Conservation (phyloP, 257 asterid species). For the Fraxinus anomala region DNA sequence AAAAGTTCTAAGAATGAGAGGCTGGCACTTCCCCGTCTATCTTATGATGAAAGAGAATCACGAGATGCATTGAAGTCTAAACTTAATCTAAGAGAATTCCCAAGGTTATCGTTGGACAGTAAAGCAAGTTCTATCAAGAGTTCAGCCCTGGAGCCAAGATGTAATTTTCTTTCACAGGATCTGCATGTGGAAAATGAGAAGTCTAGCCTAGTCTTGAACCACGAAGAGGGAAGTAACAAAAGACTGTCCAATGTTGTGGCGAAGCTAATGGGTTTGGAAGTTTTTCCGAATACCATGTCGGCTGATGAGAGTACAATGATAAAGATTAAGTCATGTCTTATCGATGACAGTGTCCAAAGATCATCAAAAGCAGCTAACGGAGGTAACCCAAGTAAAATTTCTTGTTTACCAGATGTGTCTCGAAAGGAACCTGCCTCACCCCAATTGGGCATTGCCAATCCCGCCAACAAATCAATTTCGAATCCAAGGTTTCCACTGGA, state of each 20-base stretch:
- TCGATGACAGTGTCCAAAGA: constrained; percentile 34
- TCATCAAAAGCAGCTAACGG: constrained; percentile 35
- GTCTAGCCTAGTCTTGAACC: constrained; percentile 27
- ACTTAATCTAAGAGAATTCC: constrained; percentile 63
- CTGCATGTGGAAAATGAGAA: constrained; percentile 37
- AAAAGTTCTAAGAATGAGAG: constrained; percentile 45
- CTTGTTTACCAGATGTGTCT: constrained; percentile 33
- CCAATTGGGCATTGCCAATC: constrained; percentile 34
- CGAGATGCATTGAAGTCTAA: constrained; percentile 47
- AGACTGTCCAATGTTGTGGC: constrained; percentile 71
- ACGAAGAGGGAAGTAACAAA: constrained; percentile 54
- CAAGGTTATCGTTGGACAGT: constrained; percentile 91
- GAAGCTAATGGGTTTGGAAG: constrained; percentile 92
- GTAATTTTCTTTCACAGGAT: constrained; percentile 44
- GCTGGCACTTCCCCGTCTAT: constrained; percentile 61
- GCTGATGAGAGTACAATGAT: constrained; percentile 37
- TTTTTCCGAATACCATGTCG: constrained; percentile 52
- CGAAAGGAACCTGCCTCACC: constrained; percentile 43
- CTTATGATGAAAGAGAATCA: constrained; percentile 81
- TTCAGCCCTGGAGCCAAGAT: constrained; percentile 53
- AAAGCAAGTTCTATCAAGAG: constrained; percentile 56
- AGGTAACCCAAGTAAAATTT: constrained; percentile 37
- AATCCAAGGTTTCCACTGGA: constrained; percentile 71
- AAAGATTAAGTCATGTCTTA: constrained; percentile 28
- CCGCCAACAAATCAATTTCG: constrained; percentile 37